Evolutionary conservation across 306 rosid genomes (phyloP).

Genomic region (Senna siamea): DNA sequence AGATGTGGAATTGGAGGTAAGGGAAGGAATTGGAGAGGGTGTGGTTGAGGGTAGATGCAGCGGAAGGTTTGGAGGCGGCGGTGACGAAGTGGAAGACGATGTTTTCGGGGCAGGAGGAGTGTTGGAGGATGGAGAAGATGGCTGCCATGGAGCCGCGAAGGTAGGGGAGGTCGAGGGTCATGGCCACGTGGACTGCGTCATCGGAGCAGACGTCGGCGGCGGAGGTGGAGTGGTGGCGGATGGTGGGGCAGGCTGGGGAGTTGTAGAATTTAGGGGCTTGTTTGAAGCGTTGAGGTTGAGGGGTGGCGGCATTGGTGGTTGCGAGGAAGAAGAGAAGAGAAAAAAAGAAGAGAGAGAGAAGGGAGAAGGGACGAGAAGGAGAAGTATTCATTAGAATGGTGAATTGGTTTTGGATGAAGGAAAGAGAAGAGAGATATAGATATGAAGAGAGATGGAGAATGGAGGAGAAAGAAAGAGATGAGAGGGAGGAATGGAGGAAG

Average conservation of each 20-base stretch:
- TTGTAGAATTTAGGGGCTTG: conserved; percentile 93
- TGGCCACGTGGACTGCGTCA: conserved; percentile 69
- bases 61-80: conserved; percentile 45
- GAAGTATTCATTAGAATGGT: neutral
- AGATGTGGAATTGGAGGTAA: conserved; percentile 65
- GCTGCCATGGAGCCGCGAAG: conserved; percentile 97
- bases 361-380: neutral
- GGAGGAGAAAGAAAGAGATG: neutral
- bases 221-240: neutral
- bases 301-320: neutral
- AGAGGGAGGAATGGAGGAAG: neutral
- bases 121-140: conserved; percentile 82
- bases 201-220: conserved; percentile 37
- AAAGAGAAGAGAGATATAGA: neutral
- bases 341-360: neutral
- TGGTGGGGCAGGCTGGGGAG: conserved; percentile 61
- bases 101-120: conserved; percentile 87
- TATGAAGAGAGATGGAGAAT: neutral
- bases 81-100: conserved; percentile 73
- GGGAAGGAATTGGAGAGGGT: conserved; percentile 66
- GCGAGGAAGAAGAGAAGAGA: neutral
- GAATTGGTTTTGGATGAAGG: neutral
- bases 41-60: conserved; percentile 31
- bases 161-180: conserved; percentile 86
- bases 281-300: conserved; percentile 57